Base-by-base conservation (phyloP, 1,284 basidiomycete genomes). In the Boletus smithii region DNA sequence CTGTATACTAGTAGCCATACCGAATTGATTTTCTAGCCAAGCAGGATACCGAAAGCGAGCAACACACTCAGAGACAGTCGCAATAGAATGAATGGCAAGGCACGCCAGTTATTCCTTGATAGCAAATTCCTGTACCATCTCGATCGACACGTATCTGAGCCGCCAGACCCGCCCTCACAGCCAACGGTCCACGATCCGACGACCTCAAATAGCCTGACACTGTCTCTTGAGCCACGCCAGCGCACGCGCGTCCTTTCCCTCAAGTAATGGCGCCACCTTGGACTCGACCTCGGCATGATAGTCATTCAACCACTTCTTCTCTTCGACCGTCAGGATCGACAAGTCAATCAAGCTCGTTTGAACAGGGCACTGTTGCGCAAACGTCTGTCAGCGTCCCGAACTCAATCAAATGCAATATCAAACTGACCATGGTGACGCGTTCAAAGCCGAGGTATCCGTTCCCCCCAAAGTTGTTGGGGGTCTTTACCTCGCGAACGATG, bases 401-500 rank as follows among this genome's bases (percentile, higher is more conserved):
- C 34, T 37, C 39, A 24, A 57, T 56, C 10, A 54, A 47, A 31
- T 3, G 18, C 17, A 26, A 40, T 10, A 58, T 69, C 29, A 33
- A n/a, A 43, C 62, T 0, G 5, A 80, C 76, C 88, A 94, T 80
- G 0, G 94, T 95, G 48, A 97, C 75, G 51, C 80, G 75, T 68
- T 97, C 93, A 55, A 95, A 89, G 8, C 81, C 75, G 20, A 95
- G 75, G 67, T 82, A 97, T 3, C 85, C 88, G 55, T 85, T 88
- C 56, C 87, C 86, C 4, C 91, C 92, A 66, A 95, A 97, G 63
- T 92, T 90, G 65, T 94, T 80, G 6, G 75, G 80, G 1, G 91
- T 94, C 50, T 84, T 67, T 6, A 72, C 83, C 31, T 85, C 77
- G 49, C 78, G 76, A 8, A 95, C 85, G 23, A 93, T 73, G 14